Evolutionary conservation across 75 land plant genomes (phyloP), one percentile per base, ranked within the genome.

Genomic region (Isoetes taiwanensis): DNA sequence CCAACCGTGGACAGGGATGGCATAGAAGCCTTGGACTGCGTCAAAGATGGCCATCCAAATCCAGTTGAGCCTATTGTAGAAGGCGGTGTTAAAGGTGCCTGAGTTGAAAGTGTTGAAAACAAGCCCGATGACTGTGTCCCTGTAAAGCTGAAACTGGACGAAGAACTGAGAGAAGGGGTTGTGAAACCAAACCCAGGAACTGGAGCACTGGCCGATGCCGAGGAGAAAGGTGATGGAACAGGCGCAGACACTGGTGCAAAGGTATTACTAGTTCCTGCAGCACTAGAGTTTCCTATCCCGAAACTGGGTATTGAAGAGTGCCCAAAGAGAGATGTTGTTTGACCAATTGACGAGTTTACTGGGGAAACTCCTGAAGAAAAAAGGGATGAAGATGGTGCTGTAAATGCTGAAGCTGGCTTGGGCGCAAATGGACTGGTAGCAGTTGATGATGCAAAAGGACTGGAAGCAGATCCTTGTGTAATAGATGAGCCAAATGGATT

Each of bases 81-180:
- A 50, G 83, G 20, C n/a, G 55, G 31, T 28, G 60, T 43, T 32
- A 56, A 56, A 54, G 54, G 54, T 12, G 57, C 42, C 53, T 61
- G 63, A 27, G 56, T 17, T 2, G 33, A 56, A 34, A 57, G 65
- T 9, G 88, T 74, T 42, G 69, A 64, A 56, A 86, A 86, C 41
- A 77, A 48, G 3, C 80, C 71, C 25, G 83, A 66, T 25, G 84
- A 61, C 38, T 83, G 91, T 17, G 75, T 76, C n/a, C 78, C 72
- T 46, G 25, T 9, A 82, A 34, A 30, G 58, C 34, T 29, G 81
- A 57, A 9, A 30, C 41, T 67, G 78, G 21, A 56, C 57, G 34
- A 32, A 25, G 43, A 63, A 3, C 55, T 57, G 11, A 57, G 38
- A 4, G 42, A 32, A 11, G 72, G 56, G 39, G 79, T 27, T 20